Percentiles rank a stretch among this genome's conserved stretches.
Conservation (phyloP, 1,284 basidiomycete species). For the Naganishia sp. region DNA sequence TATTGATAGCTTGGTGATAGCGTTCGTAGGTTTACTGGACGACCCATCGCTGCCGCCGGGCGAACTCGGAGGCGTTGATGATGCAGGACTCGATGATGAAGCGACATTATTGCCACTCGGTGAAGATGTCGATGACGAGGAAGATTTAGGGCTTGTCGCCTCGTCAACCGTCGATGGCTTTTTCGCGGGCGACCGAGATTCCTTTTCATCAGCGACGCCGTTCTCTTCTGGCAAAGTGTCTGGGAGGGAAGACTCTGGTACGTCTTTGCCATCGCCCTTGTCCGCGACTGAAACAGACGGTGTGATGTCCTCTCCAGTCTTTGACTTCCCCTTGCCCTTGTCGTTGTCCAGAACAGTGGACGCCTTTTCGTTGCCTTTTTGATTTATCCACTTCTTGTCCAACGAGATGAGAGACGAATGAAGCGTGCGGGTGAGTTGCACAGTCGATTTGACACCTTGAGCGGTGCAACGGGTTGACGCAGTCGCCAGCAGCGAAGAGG, state of each 20-base stretch:
- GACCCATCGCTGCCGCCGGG: slow-evolving; percentile 12
- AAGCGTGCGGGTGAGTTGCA: background rate
- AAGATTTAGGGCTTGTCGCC: background rate
- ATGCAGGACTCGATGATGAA: slow-evolving; percentile 14
- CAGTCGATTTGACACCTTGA: background rate
- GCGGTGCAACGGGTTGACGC: slow-evolving; percentile 9
- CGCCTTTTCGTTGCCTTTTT: slow-evolving; percentile 16
- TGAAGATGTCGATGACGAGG: background rate
- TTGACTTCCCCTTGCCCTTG: slow-evolving; percentile 14
- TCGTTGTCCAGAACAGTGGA: background rate
- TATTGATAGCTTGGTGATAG: slow-evolving; percentile 70
- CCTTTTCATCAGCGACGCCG: slow-evolving; percentile 22
- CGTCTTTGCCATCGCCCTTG: background rate
- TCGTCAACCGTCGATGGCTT: background rate
- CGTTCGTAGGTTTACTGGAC: slow-evolving; percentile 39
- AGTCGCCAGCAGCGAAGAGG: slow-evolving; percentile 6
- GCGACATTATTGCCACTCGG: slow-evolving; percentile 4
- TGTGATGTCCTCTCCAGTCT: background rate
- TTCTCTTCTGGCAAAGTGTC: slow-evolving; percentile 24
- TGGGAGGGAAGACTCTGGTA: background rate
- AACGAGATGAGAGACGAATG: slow-evolving; percentile 6
- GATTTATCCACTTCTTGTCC: slow-evolving; percentile 33
- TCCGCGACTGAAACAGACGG: background rate
- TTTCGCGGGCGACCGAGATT: background rate
- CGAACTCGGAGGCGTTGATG: slow-evolving; percentile 19